phyloP scores from a whole-genome alignment of 2,329 filamentous ascomycete genomes.

The Atkinsonella hypoxylon region DNA sequence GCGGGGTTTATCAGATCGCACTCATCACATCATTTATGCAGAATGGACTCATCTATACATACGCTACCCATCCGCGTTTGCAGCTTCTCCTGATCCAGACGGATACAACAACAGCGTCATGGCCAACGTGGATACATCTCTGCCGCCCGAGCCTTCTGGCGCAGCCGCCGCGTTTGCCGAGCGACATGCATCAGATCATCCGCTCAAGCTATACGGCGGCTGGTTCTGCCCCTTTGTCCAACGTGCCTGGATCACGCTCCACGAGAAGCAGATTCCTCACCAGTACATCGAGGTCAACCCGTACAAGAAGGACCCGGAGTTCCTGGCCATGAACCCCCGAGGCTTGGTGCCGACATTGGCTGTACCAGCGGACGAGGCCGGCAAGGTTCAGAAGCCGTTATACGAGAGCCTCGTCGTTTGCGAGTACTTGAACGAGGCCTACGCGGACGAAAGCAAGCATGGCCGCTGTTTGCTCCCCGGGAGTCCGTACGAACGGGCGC shows the following conservation, averaged over 20 bases:
- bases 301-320: constrained; percentile 57
- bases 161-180: constrained; percentile 35
- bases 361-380: constrained; percentile 24
- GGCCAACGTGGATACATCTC: constrained; percentile 35
- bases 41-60: neutral
- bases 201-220: constrained; percentile 56
- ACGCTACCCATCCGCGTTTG: neutral
- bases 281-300: constrained; percentile 72
- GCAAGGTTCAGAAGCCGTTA: constrained; percentile 39
- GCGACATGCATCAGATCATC: constrained; percentile 32
- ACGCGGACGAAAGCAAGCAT: constrained; percentile 30
- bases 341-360: constrained; percentile 63
- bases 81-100: neutral
- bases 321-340: constrained; percentile 61
- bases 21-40: neutral
- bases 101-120: constrained; percentile 17
- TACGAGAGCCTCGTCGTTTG: constrained; percentile 64
- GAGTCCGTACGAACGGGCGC: constrained; percentile 52
- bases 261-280: constrained; percentile 62
- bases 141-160: constrained; percentile 35
- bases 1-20: neutral
- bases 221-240: constrained; percentile 69
- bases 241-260: constrained; percentile 58
- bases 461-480: constrained; percentile 42
- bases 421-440: constrained; percentile 67